Evolutionary conservation across 2,329 filamentous ascomycete genomes (phyloP).

Genomic region (Rutstroemia sp.): DNA sequence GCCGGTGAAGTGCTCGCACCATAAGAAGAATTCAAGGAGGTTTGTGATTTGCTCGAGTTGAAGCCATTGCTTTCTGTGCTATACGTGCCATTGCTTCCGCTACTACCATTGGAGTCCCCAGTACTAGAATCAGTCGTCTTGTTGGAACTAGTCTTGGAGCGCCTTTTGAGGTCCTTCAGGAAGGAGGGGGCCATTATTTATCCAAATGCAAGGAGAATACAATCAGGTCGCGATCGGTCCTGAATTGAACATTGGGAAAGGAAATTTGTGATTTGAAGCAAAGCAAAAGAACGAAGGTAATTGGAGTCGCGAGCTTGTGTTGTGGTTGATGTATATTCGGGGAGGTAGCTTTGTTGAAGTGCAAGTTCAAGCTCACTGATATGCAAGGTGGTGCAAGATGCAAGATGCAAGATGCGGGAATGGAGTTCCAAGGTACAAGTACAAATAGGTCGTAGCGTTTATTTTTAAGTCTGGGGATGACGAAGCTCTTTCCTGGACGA

Average conservation of each 20-base stretch:
- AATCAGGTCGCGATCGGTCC: not conserved
- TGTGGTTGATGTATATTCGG: too few species aligned
- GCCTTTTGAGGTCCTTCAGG: conserved; percentile 68
- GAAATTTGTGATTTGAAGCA: too few species aligned
- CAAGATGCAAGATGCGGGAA: not conserved
- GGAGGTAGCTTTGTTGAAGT: too few species aligned
- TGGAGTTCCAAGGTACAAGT: too few species aligned
- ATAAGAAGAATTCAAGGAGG: conserved; percentile 39
- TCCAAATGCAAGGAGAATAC: not conserved
- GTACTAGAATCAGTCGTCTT: conserved; percentile 48
- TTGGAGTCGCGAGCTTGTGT: not conserved
- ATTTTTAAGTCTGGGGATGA: not conserved
- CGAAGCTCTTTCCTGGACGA: conserved; percentile 3
- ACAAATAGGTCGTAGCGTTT: not conserved
- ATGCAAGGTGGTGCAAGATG: not conserved
- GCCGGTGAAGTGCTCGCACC: conserved; percentile 48
- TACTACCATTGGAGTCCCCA: conserved; percentile 3
- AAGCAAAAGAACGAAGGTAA: not conserved
- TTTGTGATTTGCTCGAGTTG: conserved; percentile 54
- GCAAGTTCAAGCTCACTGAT: too few species aligned
- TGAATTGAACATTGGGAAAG: not conserved
- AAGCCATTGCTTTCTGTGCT: conserved; percentile 44
- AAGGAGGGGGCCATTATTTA: conserved; percentile 53
- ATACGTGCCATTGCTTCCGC: conserved; percentile 29
- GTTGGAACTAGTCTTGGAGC: conserved; percentile 67